Conservation (phyloP, 306 rosid species). For the Cicer chorassanicum region DNA sequence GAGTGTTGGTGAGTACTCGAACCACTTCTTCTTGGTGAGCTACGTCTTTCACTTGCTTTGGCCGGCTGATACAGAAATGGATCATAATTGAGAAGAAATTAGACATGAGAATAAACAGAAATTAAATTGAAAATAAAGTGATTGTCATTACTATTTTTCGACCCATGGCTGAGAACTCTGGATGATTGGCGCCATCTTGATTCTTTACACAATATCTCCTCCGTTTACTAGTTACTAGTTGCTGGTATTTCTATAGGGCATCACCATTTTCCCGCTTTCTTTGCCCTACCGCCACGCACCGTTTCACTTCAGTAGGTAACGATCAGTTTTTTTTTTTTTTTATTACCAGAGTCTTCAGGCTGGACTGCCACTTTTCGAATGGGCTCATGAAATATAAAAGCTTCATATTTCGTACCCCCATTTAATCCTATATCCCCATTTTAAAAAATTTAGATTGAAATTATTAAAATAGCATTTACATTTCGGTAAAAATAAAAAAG, state of each 20-base stretch:
- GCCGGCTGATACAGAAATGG: slow-evolving; percentile 60
- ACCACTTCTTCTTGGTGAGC: slow-evolving; percentile 97
- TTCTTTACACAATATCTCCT: background rate
- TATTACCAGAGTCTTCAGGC: too few relatives aligned
- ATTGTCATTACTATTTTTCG: slow-evolving; percentile 94
- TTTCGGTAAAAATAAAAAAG: too few relatives aligned
- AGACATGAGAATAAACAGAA: background rate
- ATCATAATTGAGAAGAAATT: background rate
- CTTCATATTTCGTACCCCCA: too few relatives aligned
- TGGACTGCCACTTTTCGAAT: too few relatives aligned
- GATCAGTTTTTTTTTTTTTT: too few relatives aligned
- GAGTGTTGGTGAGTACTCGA: slow-evolving; percentile 89
- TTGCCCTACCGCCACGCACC: slow-evolving; percentile 23
- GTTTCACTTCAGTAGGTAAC: background rate
- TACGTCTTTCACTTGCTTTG: slow-evolving; percentile 89
- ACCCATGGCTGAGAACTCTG: slow-evolving; percentile 94
- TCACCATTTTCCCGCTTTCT: slow-evolving; percentile 30
- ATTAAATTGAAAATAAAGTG: background rate
- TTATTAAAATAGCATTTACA: too few relatives aligned
- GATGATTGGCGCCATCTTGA: slow-evolving; percentile 72
- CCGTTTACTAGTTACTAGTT: background rate
- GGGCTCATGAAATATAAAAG: too few relatives aligned
- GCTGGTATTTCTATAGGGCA: background rate
- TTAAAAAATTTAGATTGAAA: too few relatives aligned
- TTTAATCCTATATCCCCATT: too few relatives aligned